Conservation (phyloP, 2,329 filamentous ascomycete species). For the Graphilbum fragrans region DNA sequence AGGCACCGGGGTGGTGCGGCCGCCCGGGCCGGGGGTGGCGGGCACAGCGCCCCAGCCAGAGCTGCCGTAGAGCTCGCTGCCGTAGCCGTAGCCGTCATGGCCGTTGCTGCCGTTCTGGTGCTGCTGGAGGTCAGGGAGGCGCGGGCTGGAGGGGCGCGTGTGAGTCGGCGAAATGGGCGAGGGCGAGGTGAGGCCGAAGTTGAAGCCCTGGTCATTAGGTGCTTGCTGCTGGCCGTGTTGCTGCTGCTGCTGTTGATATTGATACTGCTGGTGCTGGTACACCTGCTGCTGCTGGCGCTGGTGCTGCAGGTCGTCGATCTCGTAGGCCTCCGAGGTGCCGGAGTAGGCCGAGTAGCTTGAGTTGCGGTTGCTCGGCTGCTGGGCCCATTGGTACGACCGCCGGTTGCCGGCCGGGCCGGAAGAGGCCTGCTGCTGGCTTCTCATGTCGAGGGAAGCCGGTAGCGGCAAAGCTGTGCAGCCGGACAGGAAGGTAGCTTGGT, state of each 20-base stretch:
- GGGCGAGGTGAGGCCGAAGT: neutral
- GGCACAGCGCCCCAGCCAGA: neutral
- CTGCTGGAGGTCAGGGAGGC: neutral
- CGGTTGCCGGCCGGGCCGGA: neutral
- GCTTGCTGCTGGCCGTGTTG: neutral
- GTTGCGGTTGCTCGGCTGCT: slow-evolving; percentile 1
- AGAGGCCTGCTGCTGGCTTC: neutral
- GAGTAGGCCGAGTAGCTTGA: neutral
- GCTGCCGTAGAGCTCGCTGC: neutral
- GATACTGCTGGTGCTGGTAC: neutral
- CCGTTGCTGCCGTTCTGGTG: neutral
- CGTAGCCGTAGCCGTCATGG: neutral
- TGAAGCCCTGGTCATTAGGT: neutral
- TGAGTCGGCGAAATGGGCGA: neutral
- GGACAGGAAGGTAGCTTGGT: too few relatives aligned
- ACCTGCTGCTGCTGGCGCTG: slow-evolving; percentile 1
- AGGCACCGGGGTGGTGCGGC: neutral
- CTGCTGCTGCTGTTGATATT: neutral
- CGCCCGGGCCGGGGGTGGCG: neutral
- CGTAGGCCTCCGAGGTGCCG: neutral
- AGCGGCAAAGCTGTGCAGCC: too few relatives aligned
- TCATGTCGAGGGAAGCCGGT: neutral
- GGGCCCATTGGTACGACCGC: neutral
- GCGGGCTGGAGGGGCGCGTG: neutral
- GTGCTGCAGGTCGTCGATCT: neutral